These are phyloP conservation scores for Plasmodium blacklocki DNA, from an alignment of 169 alveolate species.

Conservation along the genomic window DNA sequence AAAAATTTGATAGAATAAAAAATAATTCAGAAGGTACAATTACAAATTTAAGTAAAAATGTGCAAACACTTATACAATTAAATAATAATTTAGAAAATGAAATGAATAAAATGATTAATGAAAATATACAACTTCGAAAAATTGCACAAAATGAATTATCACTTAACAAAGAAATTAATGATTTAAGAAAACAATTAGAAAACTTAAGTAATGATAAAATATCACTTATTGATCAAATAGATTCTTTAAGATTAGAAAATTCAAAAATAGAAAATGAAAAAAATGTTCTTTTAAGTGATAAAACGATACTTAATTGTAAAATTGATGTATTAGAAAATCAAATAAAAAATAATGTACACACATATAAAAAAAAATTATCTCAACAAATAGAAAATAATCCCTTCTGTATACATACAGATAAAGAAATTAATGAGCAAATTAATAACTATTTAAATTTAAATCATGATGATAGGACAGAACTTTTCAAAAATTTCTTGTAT, in stretches of 20 bases:
- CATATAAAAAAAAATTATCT: background rate
- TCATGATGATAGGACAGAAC: constrained; percentile 70
- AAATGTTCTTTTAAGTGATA: constrained; percentile 67
- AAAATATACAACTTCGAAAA: constrained; percentile 52
- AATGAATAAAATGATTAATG: constrained; percentile 67
- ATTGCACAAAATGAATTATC: constrained; percentile 43
- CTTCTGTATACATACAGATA: constrained; percentile 35
- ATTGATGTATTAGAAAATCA: constrained; percentile 70
- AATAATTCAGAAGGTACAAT: constrained; percentile 73
- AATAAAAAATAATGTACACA: constrained; percentile 21
- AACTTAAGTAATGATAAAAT: constrained; percentile 56
- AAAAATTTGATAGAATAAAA: constrained; percentile 60
- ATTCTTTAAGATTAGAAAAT: constrained; percentile 66
- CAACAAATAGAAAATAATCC: constrained; percentile 31
- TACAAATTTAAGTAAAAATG: constrained; percentile 67
- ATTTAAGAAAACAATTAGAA: constrained; percentile 60
- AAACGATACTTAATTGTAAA: constrained; percentile 65
- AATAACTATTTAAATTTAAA: constrained; percentile 49
- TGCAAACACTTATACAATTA: constrained; percentile 53
- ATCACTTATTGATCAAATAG: constrained; percentile 36
- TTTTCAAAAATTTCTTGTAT: constrained; percentile 58
- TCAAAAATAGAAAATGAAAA: constrained; percentile 72
- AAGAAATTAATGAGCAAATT: constrained; percentile 57
- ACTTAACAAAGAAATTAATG: constrained; percentile 58
- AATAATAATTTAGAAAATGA: constrained; percentile 61